phyloP scores from a whole-genome alignment of 345 rosid genomes.

The Aquilaria malaccensis region DNA sequence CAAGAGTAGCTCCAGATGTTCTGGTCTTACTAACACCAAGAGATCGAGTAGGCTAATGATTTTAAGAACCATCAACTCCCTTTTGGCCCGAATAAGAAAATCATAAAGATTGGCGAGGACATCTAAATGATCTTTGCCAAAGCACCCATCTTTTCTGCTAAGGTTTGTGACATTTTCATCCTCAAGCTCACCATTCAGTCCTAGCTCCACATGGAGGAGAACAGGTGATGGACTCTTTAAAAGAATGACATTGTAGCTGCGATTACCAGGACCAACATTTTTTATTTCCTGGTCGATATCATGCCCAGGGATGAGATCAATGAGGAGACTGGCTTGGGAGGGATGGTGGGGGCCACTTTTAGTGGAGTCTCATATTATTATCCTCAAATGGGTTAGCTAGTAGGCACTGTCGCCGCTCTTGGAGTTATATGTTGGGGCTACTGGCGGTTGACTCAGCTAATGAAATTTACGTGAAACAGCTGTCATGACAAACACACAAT shows the following conservation, averaged over 20 bases:
- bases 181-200: slow-evolving; percentile 89
- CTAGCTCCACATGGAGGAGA: slow-evolving; percentile 97
- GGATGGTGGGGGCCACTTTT: slow-evolving; percentile 51
- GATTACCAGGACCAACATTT: slow-evolving; percentile 79
- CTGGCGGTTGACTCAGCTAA: slow-evolving; percentile 68
- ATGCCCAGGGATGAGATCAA: slow-evolving; percentile 87
- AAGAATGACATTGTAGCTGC: slow-evolving; percentile 94
- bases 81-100: slow-evolving; percentile 83
- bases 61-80: slow-evolving; percentile 98
- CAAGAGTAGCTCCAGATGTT: slow-evolving; percentile 86
- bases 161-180: slow-evolving; percentile 94
- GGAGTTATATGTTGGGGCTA: slow-evolving; percentile 85
- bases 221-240: slow-evolving; percentile 85
- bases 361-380: slow-evolving; percentile 81
- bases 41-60: slow-evolving; percentile 84
- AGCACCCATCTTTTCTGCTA: slow-evolving; percentile 84
- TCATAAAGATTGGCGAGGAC: slow-evolving; percentile 97
- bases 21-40: slow-evolving; percentile 84
- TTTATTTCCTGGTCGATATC: slow-evolving; percentile 84
- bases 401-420: slow-evolving; percentile 33
- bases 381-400: slow-evolving; percentile 79
- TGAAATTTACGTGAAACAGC: slow-evolving; percentile 68
- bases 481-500: slow-evolving; percentile 67
- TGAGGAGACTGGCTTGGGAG: slow-evolving; percentile 62
- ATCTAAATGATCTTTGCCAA: slow-evolving; percentile 99